Evolutionary conservation across 345 rosid species (phyloP), one percentile per base, ranked within the genome.

Genomic region (Pseudoturritis turrita): DNA sequence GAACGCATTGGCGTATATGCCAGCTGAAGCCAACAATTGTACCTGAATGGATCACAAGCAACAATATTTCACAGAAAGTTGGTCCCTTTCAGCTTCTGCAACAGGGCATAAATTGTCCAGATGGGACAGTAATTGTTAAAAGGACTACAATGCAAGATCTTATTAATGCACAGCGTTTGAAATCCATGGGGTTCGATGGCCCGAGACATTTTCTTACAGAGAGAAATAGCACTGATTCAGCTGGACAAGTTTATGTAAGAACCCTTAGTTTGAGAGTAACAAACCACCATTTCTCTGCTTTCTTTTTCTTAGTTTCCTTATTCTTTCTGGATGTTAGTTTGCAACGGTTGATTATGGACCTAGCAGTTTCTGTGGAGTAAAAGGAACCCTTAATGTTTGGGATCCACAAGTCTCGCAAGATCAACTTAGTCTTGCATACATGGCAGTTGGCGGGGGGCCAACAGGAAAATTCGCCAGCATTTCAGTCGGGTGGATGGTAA

Each of bases 401-500:
- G 14, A 46, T 23, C 74, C 57, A 45, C 7, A 56, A 29, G 23
- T 70, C 15, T 56, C 18, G 13, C 35, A 23, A 14, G 59, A 70
- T 47, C 74, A 70, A 59, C 10, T 31, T 39, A 70, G 58, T 70
- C 36, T 47, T 47, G 55, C 58, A 5, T 22, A 19, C 45, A 10
- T 70, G 3, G 33, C 36, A 2, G 10, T 59, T 15, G 58, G 22
- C 3, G 56, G 46, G 13, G 74, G 74, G 3, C 4, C 56, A 31
- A 14, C 11, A 46, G 13, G 12, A 19, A 6, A 4, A 0, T 46
- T 64, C 14, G 4, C 31, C 21, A 59, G 47, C 58, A 47, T 70
- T 56, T 15, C 39, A 35, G 49, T 62, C 36, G 67, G 74, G 0
- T 70, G 74, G 74, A 46, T 44, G n/a, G 74, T 70, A 22, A 46